Evolutionary conservation across 306 rosid species (phyloP).

Genomic region (Quillaja saponaria): DNA sequence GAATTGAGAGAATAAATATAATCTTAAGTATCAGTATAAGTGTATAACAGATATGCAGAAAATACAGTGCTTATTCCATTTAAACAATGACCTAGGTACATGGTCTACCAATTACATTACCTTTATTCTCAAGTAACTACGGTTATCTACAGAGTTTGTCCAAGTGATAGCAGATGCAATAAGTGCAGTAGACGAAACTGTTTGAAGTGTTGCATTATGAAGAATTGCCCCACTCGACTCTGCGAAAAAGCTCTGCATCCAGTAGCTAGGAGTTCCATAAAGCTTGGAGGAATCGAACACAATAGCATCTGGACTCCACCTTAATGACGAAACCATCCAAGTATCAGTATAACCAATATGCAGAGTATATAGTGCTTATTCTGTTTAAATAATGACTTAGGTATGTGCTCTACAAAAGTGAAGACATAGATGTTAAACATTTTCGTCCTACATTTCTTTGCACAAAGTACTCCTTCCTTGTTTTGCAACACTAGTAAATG

Average conservation of each 20-base stretch:
- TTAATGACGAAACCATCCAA: conserved; percentile 33
- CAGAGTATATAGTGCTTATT: conserved; percentile 1
- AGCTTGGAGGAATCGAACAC: conserved; percentile 71
- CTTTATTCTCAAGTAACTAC: conserved; percentile 45
- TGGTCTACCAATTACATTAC: no score
- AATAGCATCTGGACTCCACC: conserved; percentile 96
- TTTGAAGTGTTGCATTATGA: conserved; percentile 54
- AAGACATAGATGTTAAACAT: no score
- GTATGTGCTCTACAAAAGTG: no score
- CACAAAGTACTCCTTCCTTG: no score
- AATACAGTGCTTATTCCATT: no score
- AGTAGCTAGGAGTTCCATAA: conserved; percentile 95
- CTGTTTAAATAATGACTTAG: no score
- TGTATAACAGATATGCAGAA: no score
- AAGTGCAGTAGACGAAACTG: conserved; percentile 36
- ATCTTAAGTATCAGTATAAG: no score
- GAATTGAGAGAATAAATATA: no score
- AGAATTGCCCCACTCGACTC: conserved; percentile 86
- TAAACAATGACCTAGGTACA: no score
- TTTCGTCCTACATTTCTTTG: no score
- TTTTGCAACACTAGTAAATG: no score
- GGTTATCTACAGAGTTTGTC: conserved; percentile 33
- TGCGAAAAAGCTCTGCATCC: conserved; percentile 68
- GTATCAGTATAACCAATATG: conserved; percentile 22
- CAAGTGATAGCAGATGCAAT: conserved; percentile 69